Base-by-base conservation (phyloP, 176 grass and related monocot genomes). In the Aegilops tauschii region DNA sequence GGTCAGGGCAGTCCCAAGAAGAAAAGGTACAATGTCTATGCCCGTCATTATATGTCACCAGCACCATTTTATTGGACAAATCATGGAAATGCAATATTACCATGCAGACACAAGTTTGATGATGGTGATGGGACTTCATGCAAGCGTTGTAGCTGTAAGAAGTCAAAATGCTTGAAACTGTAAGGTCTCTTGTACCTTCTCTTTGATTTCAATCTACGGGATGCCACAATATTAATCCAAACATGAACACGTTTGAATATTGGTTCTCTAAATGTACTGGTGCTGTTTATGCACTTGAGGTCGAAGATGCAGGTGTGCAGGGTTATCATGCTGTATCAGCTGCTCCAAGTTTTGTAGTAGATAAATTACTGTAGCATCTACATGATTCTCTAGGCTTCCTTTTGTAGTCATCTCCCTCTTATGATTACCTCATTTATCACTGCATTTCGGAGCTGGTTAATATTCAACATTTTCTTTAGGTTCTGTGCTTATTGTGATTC, bases 111-210 rank as follows among this genome's bases (percentile, higher is more conserved):
- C 87, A 99, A 96, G 90, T 89, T 82, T 28, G 94, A 96, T 37
- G 94, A 86, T 63, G 87, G 84, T 61, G 94, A 96, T 73, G 85
- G 80, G 40, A 88, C 91, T 34, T 86, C 94, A 29, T 99, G 97
- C 94, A 96, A 93, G 87, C 90, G 89, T 58, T 99, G 97, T 86
- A 99, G 92, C 82, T 99, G 97, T 80, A 99, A 99, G 92, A 99
- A 99, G 73, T 99, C 97, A 66, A 99, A 99, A 87, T 99, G 97
- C 87, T 87, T 99, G 86, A 99, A 99, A 91, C 85, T 99, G 97
- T 99, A 89, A 84, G 87, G 52, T 79, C 58, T 72, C 66, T 75
- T 85, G 27, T 14, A 63, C 36, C 5, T 28, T 34, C 13, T 84
- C 18, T 34, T 32, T 8, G 52, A 65, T 37, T 78, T 59, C 29